Evolutionary conservation across 495 filamentous ascomycete species (phyloP).

Genomic region (Massariosphaeria phaeospora): DNA sequence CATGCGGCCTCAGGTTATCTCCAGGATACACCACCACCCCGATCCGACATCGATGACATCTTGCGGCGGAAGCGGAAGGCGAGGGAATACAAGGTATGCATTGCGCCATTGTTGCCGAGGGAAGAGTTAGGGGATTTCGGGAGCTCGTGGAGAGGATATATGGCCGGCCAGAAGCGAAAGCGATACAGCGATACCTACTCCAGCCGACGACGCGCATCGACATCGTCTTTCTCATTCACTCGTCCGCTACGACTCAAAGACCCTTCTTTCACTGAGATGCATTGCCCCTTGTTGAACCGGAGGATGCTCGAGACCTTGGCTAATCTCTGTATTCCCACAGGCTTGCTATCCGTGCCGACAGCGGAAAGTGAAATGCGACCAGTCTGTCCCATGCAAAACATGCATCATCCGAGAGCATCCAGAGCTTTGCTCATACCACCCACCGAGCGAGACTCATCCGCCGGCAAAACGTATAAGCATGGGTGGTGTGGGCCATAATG

Average conservation of each 20-base stretch:
- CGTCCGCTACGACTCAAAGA: too few relatives aligned
- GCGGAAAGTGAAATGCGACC: constrained; percentile 41
- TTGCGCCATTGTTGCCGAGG: not conserved
- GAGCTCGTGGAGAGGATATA: not conserved
- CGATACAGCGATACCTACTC: too few relatives aligned
- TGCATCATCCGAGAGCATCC: constrained; percentile 41
- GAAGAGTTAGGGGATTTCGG: not conserved
- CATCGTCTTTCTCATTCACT: too few relatives aligned
- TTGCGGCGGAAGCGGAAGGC: constrained; percentile 42
- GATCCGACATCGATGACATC: constrained; percentile 41
- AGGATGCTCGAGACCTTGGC: not conserved
- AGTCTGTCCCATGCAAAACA: constrained; percentile 34
- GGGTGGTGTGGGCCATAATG: constrained; percentile 22
- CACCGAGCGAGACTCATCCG: constrained; percentile 36
- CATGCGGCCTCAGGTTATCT: not conserved
- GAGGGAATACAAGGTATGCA: constrained; percentile 39
- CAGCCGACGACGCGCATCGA: too few relatives aligned
- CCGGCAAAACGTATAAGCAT: constrained; percentile 32
- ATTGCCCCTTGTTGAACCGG: too few relatives aligned
- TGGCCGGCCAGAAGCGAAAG: not conserved
- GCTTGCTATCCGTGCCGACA: constrained; percentile 44
- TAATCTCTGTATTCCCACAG: not conserved
- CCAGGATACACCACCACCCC: constrained; percentile 24
- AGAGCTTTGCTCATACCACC: constrained; percentile 43
- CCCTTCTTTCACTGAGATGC: too few relatives aligned